Percentiles rank a stretch among this genome's conserved stretches.
Evolutionary conservation across 106 monocot genomes (phyloP).

Genomic region (Xerophyta viscosa): DNA sequence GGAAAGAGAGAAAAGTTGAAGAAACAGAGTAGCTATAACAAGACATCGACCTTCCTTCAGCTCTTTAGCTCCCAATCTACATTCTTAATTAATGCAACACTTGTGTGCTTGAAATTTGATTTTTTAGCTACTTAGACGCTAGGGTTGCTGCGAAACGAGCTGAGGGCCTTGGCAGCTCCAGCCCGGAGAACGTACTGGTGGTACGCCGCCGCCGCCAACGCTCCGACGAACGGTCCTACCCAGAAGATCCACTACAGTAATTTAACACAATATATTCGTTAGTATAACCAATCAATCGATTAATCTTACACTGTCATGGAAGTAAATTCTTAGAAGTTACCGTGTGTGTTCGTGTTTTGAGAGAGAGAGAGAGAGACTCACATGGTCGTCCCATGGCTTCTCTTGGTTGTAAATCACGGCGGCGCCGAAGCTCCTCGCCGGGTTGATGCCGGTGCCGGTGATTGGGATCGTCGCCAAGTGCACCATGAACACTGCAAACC

Average conservation of each 20-base stretch:
- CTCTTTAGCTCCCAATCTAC: no score
- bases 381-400: conserved; percentile 53
- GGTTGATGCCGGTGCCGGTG: conserved; percentile 67
- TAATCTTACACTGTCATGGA: not conserved
- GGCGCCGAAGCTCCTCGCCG: conserved; percentile 56
- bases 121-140: no score
- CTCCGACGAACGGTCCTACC: conserved; percentile 58
- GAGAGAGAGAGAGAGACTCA: no score
- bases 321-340: no score
- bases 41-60: no score
- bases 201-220: conserved; percentile 48
- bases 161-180: conserved; percentile 44
- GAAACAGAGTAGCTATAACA: no score
- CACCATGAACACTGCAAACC: conserved; percentile 72
- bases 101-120: no score
- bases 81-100: no score
- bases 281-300: not conserved
- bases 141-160: conserved; percentile 55
- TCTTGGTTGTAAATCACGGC: conserved; percentile 58
- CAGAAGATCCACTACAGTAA: conserved; percentile 55
- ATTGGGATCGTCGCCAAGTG: conserved; percentile 65
- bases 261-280: not conserved
- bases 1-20: no score
- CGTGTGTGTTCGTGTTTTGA: no score
- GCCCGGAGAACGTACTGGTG: conserved; percentile 67